Evolutionary conservation across 345 rosid species (phyloP), one percentile per base, ranked within the genome.

Genomic region (Noccaea caerulescens): DNA sequence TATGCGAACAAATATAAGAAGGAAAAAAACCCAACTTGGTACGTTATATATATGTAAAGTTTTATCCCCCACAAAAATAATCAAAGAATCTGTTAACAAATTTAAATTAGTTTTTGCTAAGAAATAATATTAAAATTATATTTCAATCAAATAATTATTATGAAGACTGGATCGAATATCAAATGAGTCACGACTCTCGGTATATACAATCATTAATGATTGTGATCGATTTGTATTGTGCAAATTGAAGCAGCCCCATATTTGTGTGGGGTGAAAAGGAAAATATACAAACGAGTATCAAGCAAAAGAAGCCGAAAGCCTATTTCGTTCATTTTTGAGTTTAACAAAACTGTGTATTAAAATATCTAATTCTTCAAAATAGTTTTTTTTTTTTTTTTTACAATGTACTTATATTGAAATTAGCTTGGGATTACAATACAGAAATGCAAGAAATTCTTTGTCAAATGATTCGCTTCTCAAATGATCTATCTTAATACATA

Each of bases 1-100:
- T 69, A 75, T 68, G 69, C 78, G 37, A 67, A 51, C 20, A 10
- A 12, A 20, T 68, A 59, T 59, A 68, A n/a, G 23, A 51, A 27
- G 23, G 43, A 38, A 42, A 13, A 57, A 44, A 23, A 36, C 14
- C 1, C 49, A 42, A 59, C 27, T 66, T 66, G 78, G 61, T 66
- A 59, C 60, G 44, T 36, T 57, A 8, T 43, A 59, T 43, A 59
- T 36, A 30, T 42, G 32, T 25, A 45, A 67, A 60, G 23, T 43
- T 43, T 52, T 52, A 60, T 75, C 78, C 34, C 49, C n/a, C 10
- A 45, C 39, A 16, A 54, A 16, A 54, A 43, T 53, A 18, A 36
- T 64, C 38, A 34, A 4, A 14, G 10, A 53, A 23, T 13, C 20
- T 46, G 3, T n/a, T 34, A 30, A 60, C 20, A 59, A 59, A 6